Conservation (phyloP, 371 early-diverging fungal genomes). For the Sporodiniella umbellata region DNA sequence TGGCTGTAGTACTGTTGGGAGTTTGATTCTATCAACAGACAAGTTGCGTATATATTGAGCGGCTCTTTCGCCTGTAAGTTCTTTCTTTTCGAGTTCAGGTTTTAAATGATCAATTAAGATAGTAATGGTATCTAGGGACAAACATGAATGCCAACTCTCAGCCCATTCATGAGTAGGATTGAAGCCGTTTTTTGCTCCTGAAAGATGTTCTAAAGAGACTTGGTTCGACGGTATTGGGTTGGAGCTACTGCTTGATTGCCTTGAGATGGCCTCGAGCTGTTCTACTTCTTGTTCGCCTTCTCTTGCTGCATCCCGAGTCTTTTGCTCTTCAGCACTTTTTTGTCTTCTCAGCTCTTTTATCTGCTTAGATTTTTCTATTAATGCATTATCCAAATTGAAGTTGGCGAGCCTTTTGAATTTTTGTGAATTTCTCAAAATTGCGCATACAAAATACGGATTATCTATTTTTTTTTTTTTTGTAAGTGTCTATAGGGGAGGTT, state of each 20-base stretch:
- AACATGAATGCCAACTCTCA: constrained; percentile 55
- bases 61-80: constrained; percentile 8
- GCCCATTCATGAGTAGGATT: constrained; percentile 21
- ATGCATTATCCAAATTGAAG: no score
- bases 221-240: neutral
- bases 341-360: no score
- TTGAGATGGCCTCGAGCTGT: neutral
- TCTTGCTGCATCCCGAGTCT: no score
- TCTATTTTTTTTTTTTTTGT: no score
- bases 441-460: constrained; percentile 52
- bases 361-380: no score
- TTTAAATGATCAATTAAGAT: constrained; percentile 56
- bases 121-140: constrained; percentile 65
- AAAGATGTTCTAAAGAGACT: no score
- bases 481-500: no score
- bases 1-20: constrained; percentile 19
- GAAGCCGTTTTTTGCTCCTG: constrained; percentile 8
- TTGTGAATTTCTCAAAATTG: neutral
- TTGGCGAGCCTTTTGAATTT: no score
- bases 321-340: no score
- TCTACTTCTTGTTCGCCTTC: no score
- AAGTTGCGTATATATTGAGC: constrained; percentile 2
- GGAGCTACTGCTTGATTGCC: neutral
- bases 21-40: neutral
- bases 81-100: constrained; percentile 61